Evolutionary conservation across 805 yeast species (phyloP), one percentile per base, ranked within the genome.

Genomic region (Myxozyma udenii): DNA sequence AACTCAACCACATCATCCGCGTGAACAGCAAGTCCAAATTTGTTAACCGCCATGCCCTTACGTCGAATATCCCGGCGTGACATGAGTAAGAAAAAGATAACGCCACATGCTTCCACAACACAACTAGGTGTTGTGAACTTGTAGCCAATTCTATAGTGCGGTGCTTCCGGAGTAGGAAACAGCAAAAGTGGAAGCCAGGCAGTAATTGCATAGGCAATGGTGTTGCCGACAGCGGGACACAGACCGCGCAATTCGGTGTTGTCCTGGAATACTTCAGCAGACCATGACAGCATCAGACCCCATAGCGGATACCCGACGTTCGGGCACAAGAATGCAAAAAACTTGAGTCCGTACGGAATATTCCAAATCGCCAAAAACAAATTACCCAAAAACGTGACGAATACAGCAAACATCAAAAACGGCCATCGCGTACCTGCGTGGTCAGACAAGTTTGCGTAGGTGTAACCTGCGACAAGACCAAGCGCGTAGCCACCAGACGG

Each of bases 121-220:
- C 52, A 25, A 37, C 64, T 48, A 2, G 65, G 64, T n/a, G 62
- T 53, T 26, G 57, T 50, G 22, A 65, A 57, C 53, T 64, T 70
- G 48, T 69, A 69, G 3, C 50, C 53, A 18, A 22, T 24, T 38
- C 22, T 36, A 28, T 67, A 69, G 41, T 58, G 61, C 19, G 72
- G 73, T 2, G 73, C 72, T 19, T 65, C 58, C 22, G 63, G 57
- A 9, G 71, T 63, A 19, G 69, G 68, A 53, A 58, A 69, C 23
- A 69, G 56, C 22, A 66, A 53, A 7, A 68, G 55, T 35, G 71
- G 72, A 28, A 69, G 43, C 67, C 70, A 68, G 14, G 72, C 69
- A 43, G 62, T 63, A 35, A 68, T 62, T 3, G 67, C 62, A 48
- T 62, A 68, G 1, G 67, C 54, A 41, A 67, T 45, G 4, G 67